phyloP scores from a whole-genome alignment of 1,139 yeast species.

The Meyerozyma carpophila region DNA sequence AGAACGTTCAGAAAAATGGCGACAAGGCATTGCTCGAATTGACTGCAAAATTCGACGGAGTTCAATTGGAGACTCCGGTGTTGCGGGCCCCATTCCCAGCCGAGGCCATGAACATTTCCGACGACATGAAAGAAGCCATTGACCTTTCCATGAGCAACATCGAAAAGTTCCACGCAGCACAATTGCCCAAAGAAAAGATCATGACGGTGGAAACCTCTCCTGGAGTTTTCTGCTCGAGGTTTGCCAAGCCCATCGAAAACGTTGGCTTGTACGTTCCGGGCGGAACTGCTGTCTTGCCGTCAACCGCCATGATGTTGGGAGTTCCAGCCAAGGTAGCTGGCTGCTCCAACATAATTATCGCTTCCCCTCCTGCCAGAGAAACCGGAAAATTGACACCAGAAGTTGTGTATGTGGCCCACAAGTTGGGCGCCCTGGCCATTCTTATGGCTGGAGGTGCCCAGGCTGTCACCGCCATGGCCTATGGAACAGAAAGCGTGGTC shows the following conservation, averaged over 20 bases:
- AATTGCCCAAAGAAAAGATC: constrained; percentile 60
- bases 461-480: constrained; percentile 98
- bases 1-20: constrained; percentile 70
- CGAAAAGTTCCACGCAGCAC: constrained; percentile 90
- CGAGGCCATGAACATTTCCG: constrained; percentile 66
- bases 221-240: constrained; percentile 90
- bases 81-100: constrained; percentile 82
- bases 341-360: constrained; percentile 86
- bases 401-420: constrained; percentile 95
- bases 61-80: constrained; percentile 63
- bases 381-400: constrained; percentile 95
- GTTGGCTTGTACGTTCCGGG: constrained; percentile 98
- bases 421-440: constrained; percentile 84
- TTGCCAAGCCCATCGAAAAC: constrained; percentile 88
- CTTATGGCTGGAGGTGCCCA: constrained; percentile 99
- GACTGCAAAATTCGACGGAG: constrained; percentile 89
- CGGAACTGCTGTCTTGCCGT: constrained; percentile 96
- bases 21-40: constrained; percentile 81
- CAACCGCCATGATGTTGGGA: constrained; percentile 96
- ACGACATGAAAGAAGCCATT: constrained; percentile 77
- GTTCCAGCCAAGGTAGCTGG: constrained; percentile 99
- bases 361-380: constrained; percentile 92
- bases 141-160: constrained; percentile 88
- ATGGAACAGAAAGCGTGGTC: constrained; percentile 88
- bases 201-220: constrained; percentile 90